These are phyloP conservation scores for Fusarium oligoseptatum DNA, from an alignment of 2,329 filamentous ascomycete species.

Conservation along the genomic window DNA sequence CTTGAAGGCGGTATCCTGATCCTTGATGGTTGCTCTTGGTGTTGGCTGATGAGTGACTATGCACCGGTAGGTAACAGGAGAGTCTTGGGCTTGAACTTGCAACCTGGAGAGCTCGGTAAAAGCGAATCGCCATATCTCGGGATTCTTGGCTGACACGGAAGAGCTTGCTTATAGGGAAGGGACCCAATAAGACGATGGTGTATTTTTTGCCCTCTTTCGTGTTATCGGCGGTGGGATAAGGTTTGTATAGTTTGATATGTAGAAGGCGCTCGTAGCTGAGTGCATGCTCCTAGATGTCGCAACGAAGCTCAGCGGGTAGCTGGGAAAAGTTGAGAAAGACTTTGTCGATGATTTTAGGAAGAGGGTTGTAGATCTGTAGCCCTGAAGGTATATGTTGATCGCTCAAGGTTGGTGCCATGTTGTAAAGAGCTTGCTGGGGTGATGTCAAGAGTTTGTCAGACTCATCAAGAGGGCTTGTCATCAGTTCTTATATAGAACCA, in stretches of 20 bases:
- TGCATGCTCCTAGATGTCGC: not conserved
- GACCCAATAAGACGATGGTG: not conserved
- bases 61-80: not conserved
- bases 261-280: slow-evolving; percentile 4
- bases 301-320: not conserved
- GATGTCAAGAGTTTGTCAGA: too few species aligned
- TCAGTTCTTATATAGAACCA: not conserved
- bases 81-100: not conserved
- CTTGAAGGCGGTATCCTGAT: not conserved
- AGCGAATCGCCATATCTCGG: not conserved
- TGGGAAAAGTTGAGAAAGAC: not conserved
- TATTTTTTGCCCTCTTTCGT: not conserved
- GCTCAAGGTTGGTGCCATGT: not conserved
- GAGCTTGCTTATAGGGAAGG: slow-evolving; percentile 4
- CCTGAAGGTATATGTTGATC: not conserved
- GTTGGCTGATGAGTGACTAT: not conserved
- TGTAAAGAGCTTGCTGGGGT: not conserved
- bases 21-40: not conserved
- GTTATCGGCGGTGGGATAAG: not conserved
- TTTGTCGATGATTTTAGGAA: not conserved
- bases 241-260: not conserved
- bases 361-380: not conserved
- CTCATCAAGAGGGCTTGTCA: not conserved
- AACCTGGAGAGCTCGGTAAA: slow-evolving; percentile 1
- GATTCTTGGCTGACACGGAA: not conserved